Conservation (phyloP, 2,329 filamentous ascomycete species). For the Fusarium sororula region DNA sequence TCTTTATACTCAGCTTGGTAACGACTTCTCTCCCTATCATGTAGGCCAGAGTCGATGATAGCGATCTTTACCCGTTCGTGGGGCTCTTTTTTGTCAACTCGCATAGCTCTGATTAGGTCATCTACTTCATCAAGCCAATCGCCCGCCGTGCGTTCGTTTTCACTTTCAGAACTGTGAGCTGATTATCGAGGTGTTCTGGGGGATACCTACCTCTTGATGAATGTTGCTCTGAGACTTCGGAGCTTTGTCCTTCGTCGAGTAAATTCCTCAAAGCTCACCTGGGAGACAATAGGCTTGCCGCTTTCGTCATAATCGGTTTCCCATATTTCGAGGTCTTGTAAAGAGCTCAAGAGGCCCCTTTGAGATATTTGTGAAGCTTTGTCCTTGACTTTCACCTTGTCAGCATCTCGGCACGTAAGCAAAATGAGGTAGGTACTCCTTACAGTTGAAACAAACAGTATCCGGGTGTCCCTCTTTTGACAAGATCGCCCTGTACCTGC, state of each 20-base stretch:
- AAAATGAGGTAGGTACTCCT: no score
- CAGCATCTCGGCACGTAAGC: no score
- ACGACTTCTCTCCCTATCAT: accelerated
- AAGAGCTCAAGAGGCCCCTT: accelerated
- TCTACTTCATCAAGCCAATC: neutral
- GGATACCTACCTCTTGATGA: neutral
- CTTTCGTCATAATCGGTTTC: accelerated
- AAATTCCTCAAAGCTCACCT: neutral
- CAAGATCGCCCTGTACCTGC: no score
- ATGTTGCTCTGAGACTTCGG: neutral
- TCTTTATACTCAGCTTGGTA: neutral
- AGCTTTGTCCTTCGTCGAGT: accelerated
- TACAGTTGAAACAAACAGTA: no score
- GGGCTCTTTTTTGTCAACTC: accelerated
- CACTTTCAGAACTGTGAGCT: accelerated
- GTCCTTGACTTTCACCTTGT: accelerated
- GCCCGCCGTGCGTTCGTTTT: accelerated
- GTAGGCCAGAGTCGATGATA: neutral
- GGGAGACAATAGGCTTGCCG: accelerated
- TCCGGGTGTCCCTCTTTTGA: no score
- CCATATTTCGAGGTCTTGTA: accelerated
- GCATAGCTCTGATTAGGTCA: accelerated
- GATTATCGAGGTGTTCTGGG: accelerated
- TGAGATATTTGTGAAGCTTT: accelerated
- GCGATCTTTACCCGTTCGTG: neutral